phyloP scores from a whole-genome alignment of 345 rosid species.

The Balakata baccata region DNA sequence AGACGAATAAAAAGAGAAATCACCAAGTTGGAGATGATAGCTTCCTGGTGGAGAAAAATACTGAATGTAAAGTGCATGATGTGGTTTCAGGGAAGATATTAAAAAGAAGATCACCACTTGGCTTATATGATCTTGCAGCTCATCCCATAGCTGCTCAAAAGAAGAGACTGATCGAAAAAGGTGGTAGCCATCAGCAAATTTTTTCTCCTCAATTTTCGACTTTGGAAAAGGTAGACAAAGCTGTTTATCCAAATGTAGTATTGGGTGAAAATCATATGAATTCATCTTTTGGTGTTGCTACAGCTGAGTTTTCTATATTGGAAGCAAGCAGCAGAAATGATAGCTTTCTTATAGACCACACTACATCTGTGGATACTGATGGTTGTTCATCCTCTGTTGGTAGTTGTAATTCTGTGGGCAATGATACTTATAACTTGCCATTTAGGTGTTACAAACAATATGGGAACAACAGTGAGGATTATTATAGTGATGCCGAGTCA shows the following conservation, averaged over 20 bases:
- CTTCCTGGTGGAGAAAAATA: slow-evolving; percentile 19
- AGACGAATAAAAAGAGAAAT: not conserved
- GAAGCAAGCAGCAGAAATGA: slow-evolving; percentile 13
- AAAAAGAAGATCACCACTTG: slow-evolving; percentile 18
- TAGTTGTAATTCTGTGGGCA: slow-evolving; percentile 30
- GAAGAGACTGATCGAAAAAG: slow-evolving; percentile 15
- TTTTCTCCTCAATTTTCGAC: slow-evolving; percentile 11
- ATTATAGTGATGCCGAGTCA: slow-evolving; percentile 33
- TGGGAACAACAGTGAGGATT: slow-evolving; percentile 10
- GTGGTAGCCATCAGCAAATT: slow-evolving; percentile 4
- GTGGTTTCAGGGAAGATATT: slow-evolving; percentile 5
- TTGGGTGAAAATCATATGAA: slow-evolving; percentile 21
- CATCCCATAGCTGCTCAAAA: slow-evolving; percentile 9
- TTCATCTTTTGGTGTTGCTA: slow-evolving; percentile 22
- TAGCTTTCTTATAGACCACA: slow-evolving; percentile 7
- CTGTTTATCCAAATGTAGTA: slow-evolving; percentile 16
- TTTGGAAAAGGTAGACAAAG: slow-evolving; percentile 24
- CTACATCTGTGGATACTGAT: slow-evolving; percentile 17
- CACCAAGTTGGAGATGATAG: slow-evolving; percentile 7
- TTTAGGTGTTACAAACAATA: not conserved
- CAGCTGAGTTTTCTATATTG: slow-evolving; percentile 16
- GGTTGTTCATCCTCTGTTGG: slow-evolving; percentile 40
- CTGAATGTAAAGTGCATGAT: not conserved
- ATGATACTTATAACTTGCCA: slow-evolving; percentile 7
- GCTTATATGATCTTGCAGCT: slow-evolving; percentile 12